These are phyloP conservation scores for Cladosporium sp. DNA, from an alignment of 2,329 filamentous ascomycete species.

Conservation along the genomic window DNA sequence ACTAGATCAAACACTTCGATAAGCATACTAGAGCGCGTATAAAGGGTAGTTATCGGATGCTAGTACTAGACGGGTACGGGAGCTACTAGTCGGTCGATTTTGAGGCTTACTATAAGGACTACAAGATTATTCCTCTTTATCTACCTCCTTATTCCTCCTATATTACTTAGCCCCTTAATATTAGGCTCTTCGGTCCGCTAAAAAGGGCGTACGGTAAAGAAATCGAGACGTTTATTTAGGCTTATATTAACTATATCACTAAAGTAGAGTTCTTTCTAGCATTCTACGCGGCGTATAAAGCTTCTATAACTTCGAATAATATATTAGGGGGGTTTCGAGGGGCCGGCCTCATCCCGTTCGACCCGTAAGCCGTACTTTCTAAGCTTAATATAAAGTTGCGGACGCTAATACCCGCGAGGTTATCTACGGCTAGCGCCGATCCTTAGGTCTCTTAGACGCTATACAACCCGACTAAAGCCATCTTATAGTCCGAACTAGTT, in stretches of 20 bases:
- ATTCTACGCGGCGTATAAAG: slow-evolving; percentile 20
- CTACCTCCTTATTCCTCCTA: slow-evolving; percentile 31
- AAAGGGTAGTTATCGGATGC: slow-evolving; percentile 8
- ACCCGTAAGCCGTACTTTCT: slow-evolving; percentile 29
- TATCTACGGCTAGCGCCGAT: neutral
- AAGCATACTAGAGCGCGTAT: neutral
- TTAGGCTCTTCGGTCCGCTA: slow-evolving; percentile 35
- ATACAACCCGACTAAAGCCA: neutral
- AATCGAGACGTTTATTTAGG: slow-evolving; percentile 28
- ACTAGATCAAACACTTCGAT: slow-evolving; percentile 1
- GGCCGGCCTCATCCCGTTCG: slow-evolving; percentile 31
- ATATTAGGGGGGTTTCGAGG: slow-evolving; percentile 28
- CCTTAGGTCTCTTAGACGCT: neutral
- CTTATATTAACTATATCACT: slow-evolving; percentile 29
- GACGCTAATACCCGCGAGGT: neutral
- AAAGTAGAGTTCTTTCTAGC: slow-evolving; percentile 23
- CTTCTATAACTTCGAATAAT: slow-evolving; percentile 28
- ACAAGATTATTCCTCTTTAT: slow-evolving; percentile 21
- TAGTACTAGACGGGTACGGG: slow-evolving; percentile 19
- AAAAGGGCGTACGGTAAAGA: slow-evolving; percentile 31
- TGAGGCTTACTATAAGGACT: slow-evolving; percentile 16
- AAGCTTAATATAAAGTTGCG: slow-evolving; percentile 24
- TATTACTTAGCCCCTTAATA: slow-evolving; percentile 38
- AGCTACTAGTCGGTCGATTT: slow-evolving; percentile 20
- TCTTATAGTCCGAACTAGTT: neutral